Base-by-base conservation (phyloP, 805 yeast species). In the Kregervanrija fluxuum region DNA sequence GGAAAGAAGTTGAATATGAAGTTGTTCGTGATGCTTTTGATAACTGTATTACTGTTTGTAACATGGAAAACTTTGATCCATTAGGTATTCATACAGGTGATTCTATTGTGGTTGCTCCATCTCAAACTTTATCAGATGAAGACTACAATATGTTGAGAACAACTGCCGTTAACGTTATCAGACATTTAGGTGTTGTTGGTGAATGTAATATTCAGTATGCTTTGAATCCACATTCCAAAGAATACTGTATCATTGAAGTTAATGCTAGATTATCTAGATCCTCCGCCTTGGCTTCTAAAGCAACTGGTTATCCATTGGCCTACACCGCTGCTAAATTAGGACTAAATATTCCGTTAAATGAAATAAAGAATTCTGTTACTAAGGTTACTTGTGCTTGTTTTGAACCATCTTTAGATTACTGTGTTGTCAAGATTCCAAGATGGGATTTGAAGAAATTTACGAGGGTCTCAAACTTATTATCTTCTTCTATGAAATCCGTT, bases 31-130 rank as follows among this genome's bases (percentile, higher is more conserved):
- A 91, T 70, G 90, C 95, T 42, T 84, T 80, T 57, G 97, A 88
- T 67, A 91, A 91, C 79, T 91, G 99, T 81, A 88, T 91, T 59
- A 91, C 99, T 40, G 99, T 91, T 51, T 91, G 99, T 78, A 91
- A 91, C 72, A 91, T 91, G 99, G 99, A 91, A 71, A 91, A 91
- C 70, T 91, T 91, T 55, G 99, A 91, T 69, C 99, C 99, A 39
- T 77, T 91, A 57, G 99, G 99, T 65, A 90, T 91, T 60, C 99
- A 91, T 65, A 91, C 99, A 48, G 99, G 99, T 76, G 99, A 91
- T 67, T 93, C 98, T 44, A 93, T 91, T 60, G 99, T 91, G 46
- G 96, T 91, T 60, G 99, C 99, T 44, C 99, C 99, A 41, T 90
- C 97, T 37, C 99, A 91, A 73, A 91, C 99, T 37, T 72, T 91